phyloP scores from a whole-genome alignment of 306 rosid species.

The Pachyrhizus erosus region DNA sequence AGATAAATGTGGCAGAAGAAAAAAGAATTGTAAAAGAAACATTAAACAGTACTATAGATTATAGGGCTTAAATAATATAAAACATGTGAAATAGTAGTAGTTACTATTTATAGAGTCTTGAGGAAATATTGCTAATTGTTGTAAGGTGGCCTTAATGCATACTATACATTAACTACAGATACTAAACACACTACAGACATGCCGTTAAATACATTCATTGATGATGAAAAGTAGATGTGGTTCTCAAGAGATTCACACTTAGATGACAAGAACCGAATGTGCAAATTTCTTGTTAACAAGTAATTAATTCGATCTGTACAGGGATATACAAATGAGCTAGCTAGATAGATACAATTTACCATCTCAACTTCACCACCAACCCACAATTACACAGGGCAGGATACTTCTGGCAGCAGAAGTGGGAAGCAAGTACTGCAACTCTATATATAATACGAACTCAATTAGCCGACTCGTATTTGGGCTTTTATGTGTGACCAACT shows the following conservation, averaged over 20 bases:
- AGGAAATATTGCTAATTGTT: not conserved
- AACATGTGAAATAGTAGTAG: not conserved
- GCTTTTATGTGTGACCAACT: conserved; percentile 50
- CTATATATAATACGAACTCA: conserved; percentile 49
- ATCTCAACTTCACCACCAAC: conserved; percentile 84
- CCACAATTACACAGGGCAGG: conserved; percentile 71
- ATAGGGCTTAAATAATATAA: not conserved
- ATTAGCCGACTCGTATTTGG: conserved; percentile 42
- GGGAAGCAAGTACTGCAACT: conserved; percentile 70
- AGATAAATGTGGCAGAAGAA: not conserved
- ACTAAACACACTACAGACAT: not conserved
- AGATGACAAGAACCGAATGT: conserved; percentile 30
- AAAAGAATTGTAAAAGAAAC: not conserved
- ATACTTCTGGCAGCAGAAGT: conserved; percentile 61
- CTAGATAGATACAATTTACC: conserved; percentile 71
- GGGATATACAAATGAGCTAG: conserved; percentile 73
- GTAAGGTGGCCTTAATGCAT: not conserved
- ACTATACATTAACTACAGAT: not conserved
- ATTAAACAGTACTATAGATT: not conserved
- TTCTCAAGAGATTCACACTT: conserved; percentile 27
- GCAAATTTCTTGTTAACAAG: conserved; percentile 51
- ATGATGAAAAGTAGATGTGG: not conserved
- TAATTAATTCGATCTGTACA: conserved; percentile 76
- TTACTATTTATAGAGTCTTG: not conserved
- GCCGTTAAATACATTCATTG: conserved; percentile 5